These are phyloP conservation scores for Urostyla sp. DNA, from an alignment of 73 alveolate species.

Conservation along the genomic window DNA sequence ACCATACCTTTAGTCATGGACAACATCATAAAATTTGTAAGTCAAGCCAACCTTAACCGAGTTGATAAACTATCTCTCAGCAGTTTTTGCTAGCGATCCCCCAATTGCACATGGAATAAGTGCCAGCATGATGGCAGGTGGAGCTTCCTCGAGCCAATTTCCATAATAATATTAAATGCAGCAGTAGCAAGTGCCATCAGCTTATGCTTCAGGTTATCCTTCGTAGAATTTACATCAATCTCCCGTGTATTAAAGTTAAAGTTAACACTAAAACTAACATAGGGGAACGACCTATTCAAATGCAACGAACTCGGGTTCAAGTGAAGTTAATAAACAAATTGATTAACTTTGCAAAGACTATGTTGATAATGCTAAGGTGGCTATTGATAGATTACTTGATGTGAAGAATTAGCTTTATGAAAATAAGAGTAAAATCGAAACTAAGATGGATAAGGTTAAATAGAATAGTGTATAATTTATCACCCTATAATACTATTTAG, in stretches of 20 bases:
- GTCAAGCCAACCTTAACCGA: constrained; percentile 14
- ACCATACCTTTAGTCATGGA: constrained; percentile 45
- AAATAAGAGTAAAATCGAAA: constrained; percentile 20
- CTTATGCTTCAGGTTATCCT: neutral
- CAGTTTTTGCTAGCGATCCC: constrained; percentile 21
- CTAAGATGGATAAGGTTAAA: constrained; percentile 5
- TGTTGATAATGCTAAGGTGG: neutral
- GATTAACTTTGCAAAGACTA: constrained; percentile 1
- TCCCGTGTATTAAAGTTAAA: neutral
- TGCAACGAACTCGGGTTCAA: neutral
- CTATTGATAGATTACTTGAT: constrained; percentile 19
- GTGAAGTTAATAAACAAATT: neutral
- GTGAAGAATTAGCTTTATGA: constrained; percentile 28
- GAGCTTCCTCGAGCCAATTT: neutral
- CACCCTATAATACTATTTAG: constrained; percentile 1
- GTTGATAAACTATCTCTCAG: neutral
- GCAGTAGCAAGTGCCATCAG: neutral
- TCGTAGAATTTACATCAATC: neutral
- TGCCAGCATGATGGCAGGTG: constrained; percentile 48
- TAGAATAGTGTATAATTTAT: constrained; percentile 1
- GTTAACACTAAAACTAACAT: neutral
- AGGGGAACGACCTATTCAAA: neutral
- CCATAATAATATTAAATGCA: neutral
- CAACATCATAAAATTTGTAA: neutral
- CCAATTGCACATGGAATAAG: constrained; percentile 38